phyloP scores from a whole-genome alignment of 495 filamentous ascomycete genomes.

The Poronia punctata region DNA sequence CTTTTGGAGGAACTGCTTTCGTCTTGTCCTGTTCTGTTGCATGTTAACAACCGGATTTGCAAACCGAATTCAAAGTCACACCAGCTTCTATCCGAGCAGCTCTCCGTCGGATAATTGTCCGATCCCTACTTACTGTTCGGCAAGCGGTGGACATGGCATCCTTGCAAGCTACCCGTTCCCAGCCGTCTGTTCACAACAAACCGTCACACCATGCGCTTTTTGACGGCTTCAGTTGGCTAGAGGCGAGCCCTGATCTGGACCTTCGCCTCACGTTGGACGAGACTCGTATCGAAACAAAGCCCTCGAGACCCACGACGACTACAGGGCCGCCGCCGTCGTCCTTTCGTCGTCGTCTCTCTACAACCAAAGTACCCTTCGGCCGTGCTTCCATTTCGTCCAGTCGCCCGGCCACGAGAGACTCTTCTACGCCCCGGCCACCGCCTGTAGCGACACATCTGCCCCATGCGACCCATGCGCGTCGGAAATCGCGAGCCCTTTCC shows the following conservation, averaged over 20 bases:
- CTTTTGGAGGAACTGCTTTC: no score
- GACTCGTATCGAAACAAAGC: constrained; percentile 43
- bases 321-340: constrained; percentile 38
- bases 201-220: constrained; percentile 38
- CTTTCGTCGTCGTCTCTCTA: constrained; percentile 48
- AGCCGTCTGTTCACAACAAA: neutral
- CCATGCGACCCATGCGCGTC: constrained; percentile 34
- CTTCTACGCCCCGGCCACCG: constrained; percentile 29
- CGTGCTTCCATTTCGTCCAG: constrained; percentile 40
- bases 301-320: constrained; percentile 30
- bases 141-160: constrained; percentile 29
- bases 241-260: constrained; percentile 70
- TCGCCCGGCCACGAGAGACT: constrained; percentile 36
- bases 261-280: constrained; percentile 54
- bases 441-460: constrained; percentile 16
- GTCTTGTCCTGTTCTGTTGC: no score
- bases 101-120: neutral
- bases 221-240: constrained; percentile 72
- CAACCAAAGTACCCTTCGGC: constrained; percentile 48
- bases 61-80: neutral
- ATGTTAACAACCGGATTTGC: constrained; percentile 1
- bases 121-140: neutral
- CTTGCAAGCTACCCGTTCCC: neutral
- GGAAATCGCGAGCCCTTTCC: constrained; percentile 43
- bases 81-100: neutral